Base-by-base conservation (phyloP, 2,329 filamentous ascomycete genomes). In the Nigrospora sphaerica region DNA sequence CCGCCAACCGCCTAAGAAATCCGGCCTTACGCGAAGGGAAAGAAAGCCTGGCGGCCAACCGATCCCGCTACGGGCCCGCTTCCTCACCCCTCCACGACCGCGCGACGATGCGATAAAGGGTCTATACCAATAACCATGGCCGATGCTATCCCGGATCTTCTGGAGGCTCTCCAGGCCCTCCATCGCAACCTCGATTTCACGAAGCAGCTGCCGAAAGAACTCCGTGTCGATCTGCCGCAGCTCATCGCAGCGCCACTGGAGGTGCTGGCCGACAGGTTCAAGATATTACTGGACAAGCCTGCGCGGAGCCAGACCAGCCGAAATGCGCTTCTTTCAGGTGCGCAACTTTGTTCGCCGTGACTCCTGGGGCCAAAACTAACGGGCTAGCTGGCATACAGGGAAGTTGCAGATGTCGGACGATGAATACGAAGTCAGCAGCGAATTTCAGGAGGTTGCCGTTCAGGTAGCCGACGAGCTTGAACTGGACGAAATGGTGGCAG, bases 381-480 rank as follows among this genome's bases (percentile, higher is more conserved):
- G 16, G 23, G n/a, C 18, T 13, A 11, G 13, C 11, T 14, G 12
- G 11, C 12, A 17, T 31, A 28, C 55, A 93, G 90, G 88, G 48
- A 91, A 87, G 62, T 74, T 97, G 55, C 80, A 72, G 32, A 69
- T 95, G 48, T 78, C 80, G 55, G 85, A 83, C 51, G 77, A 80
- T 32, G 81, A 91, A 58, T 97, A 89, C 65, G 72, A 77, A 18
- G 73, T 98, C 69, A 96, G 95, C 66, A 78, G 87, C 46, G 83
- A 89, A 51, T 97, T 98, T 66, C 83, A 92, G 60, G 85, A 95
- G 64, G 82, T 85, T 55, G 80, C 83, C 19, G 74, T 95, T 32
- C 80, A 88, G 57, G 74, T 98, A 34, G 87, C 92, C 46, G 91
- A 97, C 64, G 88, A 89, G 55, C 74, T 96, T 51, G 84, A 95